phyloP scores from a whole-genome alignment of 2,329 filamentous ascomycete species.

The Cadophora luteo-olivacea region DNA sequence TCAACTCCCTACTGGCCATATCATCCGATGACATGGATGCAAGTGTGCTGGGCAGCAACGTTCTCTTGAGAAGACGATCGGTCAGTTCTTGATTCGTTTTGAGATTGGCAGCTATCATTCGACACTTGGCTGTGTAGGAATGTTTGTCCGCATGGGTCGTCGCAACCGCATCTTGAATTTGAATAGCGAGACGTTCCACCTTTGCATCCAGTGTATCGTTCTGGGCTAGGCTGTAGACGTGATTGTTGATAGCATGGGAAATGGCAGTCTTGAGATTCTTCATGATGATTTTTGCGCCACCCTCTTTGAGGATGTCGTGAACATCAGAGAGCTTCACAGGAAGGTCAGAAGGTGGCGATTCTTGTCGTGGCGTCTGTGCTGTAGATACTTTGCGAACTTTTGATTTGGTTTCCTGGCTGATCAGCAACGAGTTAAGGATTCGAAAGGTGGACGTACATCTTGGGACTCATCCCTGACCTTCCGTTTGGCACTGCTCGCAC shows the following conservation, averaged over 20 bases:
- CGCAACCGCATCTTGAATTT: conserved; percentile 77
- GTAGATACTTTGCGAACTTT: conserved; percentile 64
- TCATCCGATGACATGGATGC: conserved; percentile 90
- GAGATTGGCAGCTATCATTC: conserved; percentile 82
- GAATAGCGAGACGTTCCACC: conserved; percentile 74
- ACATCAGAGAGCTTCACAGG: conserved; percentile 60
- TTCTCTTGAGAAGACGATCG: conserved; percentile 74
- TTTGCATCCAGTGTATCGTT: conserved; percentile 68
- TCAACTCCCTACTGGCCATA: conserved; percentile 89
- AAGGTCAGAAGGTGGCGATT: conserved; percentile 52
- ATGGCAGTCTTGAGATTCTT: conserved; percentile 74
- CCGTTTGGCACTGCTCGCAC: conserved; percentile 55
- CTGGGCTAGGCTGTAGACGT: conserved; percentile 66
- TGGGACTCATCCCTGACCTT: conserved; percentile 64
- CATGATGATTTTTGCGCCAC: conserved; percentile 72
- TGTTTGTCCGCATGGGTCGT: conserved; percentile 60
- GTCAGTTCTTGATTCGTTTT: conserved; percentile 86
- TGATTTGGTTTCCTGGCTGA: conserved; percentile 48
- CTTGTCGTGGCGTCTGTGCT: conserved; percentile 47
- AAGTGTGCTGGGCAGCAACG: conserved; percentile 75
- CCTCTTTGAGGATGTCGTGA: conserved; percentile 65
- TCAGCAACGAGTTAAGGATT: conserved; percentile 19
- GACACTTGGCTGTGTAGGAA: conserved; percentile 68
- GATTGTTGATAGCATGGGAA: conserved; percentile 69
- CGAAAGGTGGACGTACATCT: conserved; percentile 43